Percentiles rank a stretch among this genome's conserved stretches.
Evolutionary conservation across 2,329 filamentous ascomycete genomes (phyloP).

Genomic region (Graphilbum ipis-grandicollis): DNA sequence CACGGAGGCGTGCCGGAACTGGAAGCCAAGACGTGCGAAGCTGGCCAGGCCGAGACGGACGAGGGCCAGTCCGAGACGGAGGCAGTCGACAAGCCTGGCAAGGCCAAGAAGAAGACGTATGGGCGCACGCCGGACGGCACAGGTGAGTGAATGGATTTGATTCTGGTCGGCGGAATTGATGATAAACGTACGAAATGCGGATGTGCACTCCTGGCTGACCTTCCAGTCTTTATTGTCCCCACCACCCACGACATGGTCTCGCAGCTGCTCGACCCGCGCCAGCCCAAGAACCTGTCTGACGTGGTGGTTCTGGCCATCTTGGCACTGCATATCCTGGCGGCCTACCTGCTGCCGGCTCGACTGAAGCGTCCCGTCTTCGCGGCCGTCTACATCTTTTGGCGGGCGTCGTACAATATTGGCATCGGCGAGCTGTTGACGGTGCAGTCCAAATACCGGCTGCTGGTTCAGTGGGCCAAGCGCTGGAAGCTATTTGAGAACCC

Average conservation of each 20-base stretch:
- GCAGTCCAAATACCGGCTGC: conserved; percentile 75
- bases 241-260: conserved; percentile 98
- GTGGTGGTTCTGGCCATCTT: conserved; percentile 63
- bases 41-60: neutral
- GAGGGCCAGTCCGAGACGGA: neutral
- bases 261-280: conserved; percentile 80
- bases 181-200: too few species aligned
- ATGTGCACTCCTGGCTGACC: neutral
- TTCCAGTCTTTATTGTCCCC: conserved; percentile 79
- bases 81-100: conserved; percentile 5
- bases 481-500: conserved; percentile 77
- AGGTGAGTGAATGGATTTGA: conserved; percentile 47
- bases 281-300: conserved; percentile 91
- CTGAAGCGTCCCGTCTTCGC: conserved; percentile 67
- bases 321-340: conserved; percentile 52
- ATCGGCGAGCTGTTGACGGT: conserved; percentile 79
- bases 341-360: conserved; percentile 53
- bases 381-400: conserved; percentile 77
- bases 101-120: conserved; percentile 61
- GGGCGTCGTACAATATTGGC: conserved; percentile 79
- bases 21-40: neutral
- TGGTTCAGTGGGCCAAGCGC: conserved; percentile 77
- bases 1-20: neutral
- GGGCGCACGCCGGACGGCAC: conserved; percentile 81
- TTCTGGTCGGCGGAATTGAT: too few species aligned